Conservation (phyloP, 1,139 yeast species). For the Magnusiomyces fungicola region DNA sequence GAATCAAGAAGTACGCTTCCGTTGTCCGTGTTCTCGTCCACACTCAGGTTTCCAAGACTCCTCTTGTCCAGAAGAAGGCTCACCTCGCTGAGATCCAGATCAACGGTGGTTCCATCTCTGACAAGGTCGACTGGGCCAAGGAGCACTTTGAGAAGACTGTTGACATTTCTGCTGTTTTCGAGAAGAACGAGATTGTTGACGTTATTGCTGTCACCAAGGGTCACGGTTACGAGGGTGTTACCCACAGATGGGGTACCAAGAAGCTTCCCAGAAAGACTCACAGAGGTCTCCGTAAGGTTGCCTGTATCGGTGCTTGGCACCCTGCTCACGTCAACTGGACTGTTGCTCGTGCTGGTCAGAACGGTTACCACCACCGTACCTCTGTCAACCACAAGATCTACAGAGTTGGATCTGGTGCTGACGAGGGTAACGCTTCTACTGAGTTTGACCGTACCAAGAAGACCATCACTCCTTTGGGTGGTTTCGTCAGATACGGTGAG, state of each 20-base stretch:
- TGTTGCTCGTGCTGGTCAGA: constrained; percentile 99
- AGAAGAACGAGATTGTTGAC: constrained; percentile 97
- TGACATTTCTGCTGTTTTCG: constrained; percentile 90
- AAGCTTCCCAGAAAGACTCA: constrained; percentile 99
- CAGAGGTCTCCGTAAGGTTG: constrained; percentile 99
- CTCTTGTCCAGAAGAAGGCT: constrained; percentile 98
- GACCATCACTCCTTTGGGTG: constrained; percentile 99
- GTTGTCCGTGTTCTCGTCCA: constrained; percentile 99
- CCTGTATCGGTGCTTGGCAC: constrained; percentile 99
- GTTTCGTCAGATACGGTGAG: constrained; percentile 98
- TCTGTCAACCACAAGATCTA: constrained; percentile 99
- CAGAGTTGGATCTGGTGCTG: constrained; percentile 97
- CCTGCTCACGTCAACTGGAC: constrained; percentile 99
- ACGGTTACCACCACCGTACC: constrained; percentile 99
- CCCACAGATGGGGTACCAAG: constrained; percentile 99
- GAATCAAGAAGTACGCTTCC: constrained; percentile 97
- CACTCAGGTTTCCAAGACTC: constrained; percentile 99
- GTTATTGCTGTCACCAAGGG: constrained; percentile 99
- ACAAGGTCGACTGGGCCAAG: constrained; percentile 97
- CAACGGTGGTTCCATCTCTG: constrained; percentile 98
- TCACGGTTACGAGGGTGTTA: constrained; percentile 99
- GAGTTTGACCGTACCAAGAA: constrained; percentile 99
- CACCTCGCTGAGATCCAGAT: constrained; percentile 99
- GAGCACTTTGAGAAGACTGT: constrained; percentile 99
- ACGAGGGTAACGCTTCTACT: constrained; percentile 91